A percentile compares a stretch with the other conserved stretches of the same genome.
Evolutionary conservation across 148 eudicot species (phyloP).

Genomic region (Amaranthus palmeri): DNA sequence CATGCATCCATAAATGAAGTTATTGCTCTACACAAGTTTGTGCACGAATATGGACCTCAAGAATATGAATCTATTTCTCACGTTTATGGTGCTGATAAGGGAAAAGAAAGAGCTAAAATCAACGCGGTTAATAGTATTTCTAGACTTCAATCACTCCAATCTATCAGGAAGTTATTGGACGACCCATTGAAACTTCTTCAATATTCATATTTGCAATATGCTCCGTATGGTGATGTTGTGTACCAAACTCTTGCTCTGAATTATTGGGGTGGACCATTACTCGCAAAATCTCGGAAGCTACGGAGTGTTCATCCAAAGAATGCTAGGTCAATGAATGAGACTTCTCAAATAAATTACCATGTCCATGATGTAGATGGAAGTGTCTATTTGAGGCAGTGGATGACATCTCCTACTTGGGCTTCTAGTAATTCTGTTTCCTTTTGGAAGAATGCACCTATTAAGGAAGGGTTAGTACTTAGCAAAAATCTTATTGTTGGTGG

Average conservation of each 20-base stretch:
- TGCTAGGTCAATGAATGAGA: constrained; percentile 28
- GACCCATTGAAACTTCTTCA: constrained; percentile 80
- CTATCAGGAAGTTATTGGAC: constrained; percentile 55
- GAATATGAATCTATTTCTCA: constrained; percentile 49
- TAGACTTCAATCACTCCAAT: constrained; percentile 84
- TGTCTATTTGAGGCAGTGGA: constrained; percentile 75
- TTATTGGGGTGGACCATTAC: constrained; percentile 84
- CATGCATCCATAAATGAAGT: constrained; percentile 71
- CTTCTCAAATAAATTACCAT: constrained; percentile 39
- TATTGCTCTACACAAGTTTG: constrained; percentile 64
- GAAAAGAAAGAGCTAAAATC: constrained; percentile 49
- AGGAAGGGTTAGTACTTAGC: constrained; percentile 59
- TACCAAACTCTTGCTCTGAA: constrained; percentile 84
- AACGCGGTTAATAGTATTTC: constrained; percentile 56
- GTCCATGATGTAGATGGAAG: constrained; percentile 86
- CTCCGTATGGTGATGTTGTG: constrained; percentile 72
- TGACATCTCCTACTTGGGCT: constrained; percentile 74
- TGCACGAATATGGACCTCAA: constrained; percentile 65
- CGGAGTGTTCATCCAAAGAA: constrained; percentile 20
- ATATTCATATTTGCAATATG: constrained; percentile 56
- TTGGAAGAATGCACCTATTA: constrained; percentile 51
- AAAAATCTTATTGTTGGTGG: constrained; percentile 76
- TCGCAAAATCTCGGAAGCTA: constrained; percentile 29
- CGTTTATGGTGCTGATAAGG: constrained; percentile 73
- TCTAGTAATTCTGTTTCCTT: constrained; percentile 62